Base-by-base conservation (phyloP, 2,329 filamentous ascomycete species). In the Aspergillus hortae region DNA sequence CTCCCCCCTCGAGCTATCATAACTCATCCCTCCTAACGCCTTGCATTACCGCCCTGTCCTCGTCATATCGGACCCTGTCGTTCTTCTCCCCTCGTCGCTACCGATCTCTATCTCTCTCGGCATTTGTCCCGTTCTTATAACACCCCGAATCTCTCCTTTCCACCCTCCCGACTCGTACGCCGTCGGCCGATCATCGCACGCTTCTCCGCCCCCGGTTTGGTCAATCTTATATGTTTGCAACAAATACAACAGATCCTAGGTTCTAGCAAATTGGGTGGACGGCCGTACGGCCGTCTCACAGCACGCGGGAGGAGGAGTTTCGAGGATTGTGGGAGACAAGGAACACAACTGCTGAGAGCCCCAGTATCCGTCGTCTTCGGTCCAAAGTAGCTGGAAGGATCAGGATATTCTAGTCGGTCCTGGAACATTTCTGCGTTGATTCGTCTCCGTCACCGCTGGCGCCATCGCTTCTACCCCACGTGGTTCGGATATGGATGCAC, bases 401-500 rank as follows among this genome's bases (percentile, higher is more conserved):
- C 6, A 17, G 10, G 21, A 30, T 12, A 2, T 6, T 35, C 21
- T 12, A 32, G 11, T 43, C 15, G 19, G 27, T 17, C 15, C 15
- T 45, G 33, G 15, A n/a, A 4, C 33, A 5, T 17, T 17, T 38
- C 19, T 44, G 46, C 42, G 23, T 46, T 7, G 17, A 36, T 46
- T 46, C 7, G 21, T 30, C 27, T 30, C 27, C 27, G 27, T 30
- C 27, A 30, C 7, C 27, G 7, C 7, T 11, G 7, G 27, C 27
- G 27, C 10, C 27, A 30, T 49, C 43, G 10, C 40, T 44, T 30
- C 30, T 23, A 14, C 46, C 27, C 38, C 49, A 38, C 30, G 40
- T 38, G 40, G 40, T 45, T 51, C 50, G 58, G 61, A 59, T 49
- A 86, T 86, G 83, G 83, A 86, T 77, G 80, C 82, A 59, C 81